Evolutionary conservation across 2,329 filamentous ascomycete genomes (phyloP).

Genomic region (Sporothrix globosa): DNA sequence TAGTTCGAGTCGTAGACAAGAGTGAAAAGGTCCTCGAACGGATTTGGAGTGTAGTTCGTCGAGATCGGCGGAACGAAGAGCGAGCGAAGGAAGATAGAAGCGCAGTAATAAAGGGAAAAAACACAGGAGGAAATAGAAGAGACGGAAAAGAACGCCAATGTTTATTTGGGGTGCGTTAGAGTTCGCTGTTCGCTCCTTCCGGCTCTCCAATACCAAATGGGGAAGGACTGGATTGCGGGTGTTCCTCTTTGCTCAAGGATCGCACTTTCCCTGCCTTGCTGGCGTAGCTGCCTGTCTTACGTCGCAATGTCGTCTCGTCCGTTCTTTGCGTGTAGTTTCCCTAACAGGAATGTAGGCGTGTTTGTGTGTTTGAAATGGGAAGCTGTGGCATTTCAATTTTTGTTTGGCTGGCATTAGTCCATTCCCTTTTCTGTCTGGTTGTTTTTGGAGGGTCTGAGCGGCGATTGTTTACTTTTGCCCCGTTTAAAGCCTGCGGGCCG

Average conservation of each 20-base stretch:
- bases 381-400: background rate
- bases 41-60: background rate
- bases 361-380: background rate
- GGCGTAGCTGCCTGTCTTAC: conserved; percentile 7
- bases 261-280: conserved; percentile 25
- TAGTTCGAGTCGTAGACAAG: background rate
- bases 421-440: background rate
- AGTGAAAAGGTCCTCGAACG: conserved; percentile 3
- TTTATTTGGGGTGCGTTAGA: conserved; percentile 26
- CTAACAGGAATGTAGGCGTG: conserved; percentile 11
- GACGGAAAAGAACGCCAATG: background rate
- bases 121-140: background rate
- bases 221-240: conserved; percentile 15
- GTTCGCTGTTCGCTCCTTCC: conserved; percentile 20
- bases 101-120: background rate
- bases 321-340: background rate
- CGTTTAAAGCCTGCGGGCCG: conserved; percentile 23
- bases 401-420: background rate
- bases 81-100: background rate
- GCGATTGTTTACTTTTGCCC: conserved; percentile 27
- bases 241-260: conserved; percentile 19
- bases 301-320: background rate
- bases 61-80: background rate
- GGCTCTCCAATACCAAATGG: background rate
- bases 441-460: conserved; percentile 7